Base-by-base conservation (phyloP, 331 rosid genomes). In the Saraca asoca region DNA sequence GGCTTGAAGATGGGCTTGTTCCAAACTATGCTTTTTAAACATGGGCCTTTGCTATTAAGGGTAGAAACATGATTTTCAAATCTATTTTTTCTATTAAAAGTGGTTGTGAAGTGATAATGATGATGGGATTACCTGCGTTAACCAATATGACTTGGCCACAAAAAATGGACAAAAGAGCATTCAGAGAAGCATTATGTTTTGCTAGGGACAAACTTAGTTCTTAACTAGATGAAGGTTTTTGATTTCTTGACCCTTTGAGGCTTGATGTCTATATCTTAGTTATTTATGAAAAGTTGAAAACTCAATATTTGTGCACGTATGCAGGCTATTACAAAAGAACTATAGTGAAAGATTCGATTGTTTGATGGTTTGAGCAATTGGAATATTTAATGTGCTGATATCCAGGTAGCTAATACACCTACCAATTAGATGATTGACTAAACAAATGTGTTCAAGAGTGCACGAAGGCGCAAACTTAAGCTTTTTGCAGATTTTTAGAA, bases 131-230 rank as follows among this genome's bases (percentile, higher is more conserved):
- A 37, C 88, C 88, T 24, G 88, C 86, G 6, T 82, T 85, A 0
- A 88, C 88, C 6, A 87, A 87, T 64, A 87, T 79, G 71, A 85
- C 88, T 2, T 85, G 90, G 90, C 90, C 88, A 5, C 82, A 78
- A n/a, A 61, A 82, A 73, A 56, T 82, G 85, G 85, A 65, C 45
- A 38, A 77, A 64, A 50, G 77, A 78, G 55, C 86, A 82, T 44
- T 83, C 80, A 5, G 83, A 81, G 53, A 84, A 82, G 74, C 86
- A 79, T 31, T 82, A 76, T 75, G 72, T 82, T 66, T 46, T 84
- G 81, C 93, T 87, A 8, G 86, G 88, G 20, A 83, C 84, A n/a
- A 81, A 86, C 51, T 63, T 53, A 16, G 53, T 79, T 77, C 71
- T 83, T 51, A 85, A 83, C 52, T 87, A 69, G 75, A 87, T 81